Conservation (phyloP, 495 filamentous ascomycete species). For the Penicillium desertorum region DNA sequence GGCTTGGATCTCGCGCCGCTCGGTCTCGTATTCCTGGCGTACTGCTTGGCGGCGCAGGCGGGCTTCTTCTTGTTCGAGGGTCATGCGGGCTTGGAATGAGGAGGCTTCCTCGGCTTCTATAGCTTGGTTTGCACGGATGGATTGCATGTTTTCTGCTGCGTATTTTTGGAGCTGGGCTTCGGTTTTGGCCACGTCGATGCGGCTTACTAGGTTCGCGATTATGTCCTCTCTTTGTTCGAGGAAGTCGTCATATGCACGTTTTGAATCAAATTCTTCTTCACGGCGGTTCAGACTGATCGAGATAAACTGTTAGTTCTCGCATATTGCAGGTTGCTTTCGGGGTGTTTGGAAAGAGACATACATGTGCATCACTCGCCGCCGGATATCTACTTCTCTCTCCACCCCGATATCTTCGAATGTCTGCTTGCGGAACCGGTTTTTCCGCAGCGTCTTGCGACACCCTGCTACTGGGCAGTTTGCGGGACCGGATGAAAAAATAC, state of each 20-base stretch:
- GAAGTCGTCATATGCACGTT: constrained; percentile 87
- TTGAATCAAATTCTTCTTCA: constrained; percentile 84
- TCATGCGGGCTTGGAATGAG: constrained; percentile 56
- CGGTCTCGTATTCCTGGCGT: constrained; percentile 62
- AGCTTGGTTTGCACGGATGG: constrained; percentile 56
- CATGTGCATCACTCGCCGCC: constrained; percentile 73
- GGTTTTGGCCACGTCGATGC: constrained; percentile 65
- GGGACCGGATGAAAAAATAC: constrained; percentile 88
- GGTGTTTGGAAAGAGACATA: constrained; percentile 24
- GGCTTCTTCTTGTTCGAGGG: constrained; percentile 69
- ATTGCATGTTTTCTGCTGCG: constrained; percentile 61
- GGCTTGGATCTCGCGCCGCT: constrained; percentile 58
- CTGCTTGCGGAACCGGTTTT: constrained; percentile 76
- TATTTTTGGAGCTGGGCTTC: constrained; percentile 68
- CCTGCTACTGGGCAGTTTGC: constrained; percentile 86
- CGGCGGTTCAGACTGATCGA: constrained; percentile 69
- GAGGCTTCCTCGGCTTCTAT: constrained; percentile 54
- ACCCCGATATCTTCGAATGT: constrained; percentile 89
- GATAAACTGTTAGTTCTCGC: background rate
- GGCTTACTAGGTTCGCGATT: constrained; percentile 80
- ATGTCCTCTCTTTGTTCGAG: constrained; percentile 89
- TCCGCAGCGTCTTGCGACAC: constrained; percentile 81
- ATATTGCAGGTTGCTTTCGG: background rate
- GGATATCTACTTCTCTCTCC: constrained; percentile 92
- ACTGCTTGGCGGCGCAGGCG: constrained; percentile 54